Base-by-base conservation (phyloP, 2,329 filamentous ascomycete species). In the Alternaria rosae region DNA sequence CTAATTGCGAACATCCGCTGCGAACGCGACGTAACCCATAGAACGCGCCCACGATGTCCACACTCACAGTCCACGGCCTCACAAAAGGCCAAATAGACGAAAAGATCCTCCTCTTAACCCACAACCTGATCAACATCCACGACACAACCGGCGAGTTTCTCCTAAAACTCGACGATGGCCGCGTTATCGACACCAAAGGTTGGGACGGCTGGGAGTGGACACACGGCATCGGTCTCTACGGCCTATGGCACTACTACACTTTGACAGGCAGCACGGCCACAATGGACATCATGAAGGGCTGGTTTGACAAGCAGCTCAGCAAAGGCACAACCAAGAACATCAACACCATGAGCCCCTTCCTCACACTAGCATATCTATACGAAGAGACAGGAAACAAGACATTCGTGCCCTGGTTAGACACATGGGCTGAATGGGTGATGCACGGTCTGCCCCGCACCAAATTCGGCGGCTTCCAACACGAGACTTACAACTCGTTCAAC, bases 121-220 rank as follows among this genome's bases (percentile, higher is more conserved):
- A 90, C 74, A 91, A 92, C 72, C 84, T 94, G 43, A 85, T 94
- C 76, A 91, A 91, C 78, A 93, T 94, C 80, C 87, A 88, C 72
- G 92, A 94, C 80, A 85, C 84, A 41, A 91, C 89, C 0, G 91
- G 91, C 52, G 85, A 91, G 72, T 94, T 93, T 76, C 83, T 94
- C 23, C 82, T 93, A 61, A 88, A 84, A 20, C 85, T 94, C 35
- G 83, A 85, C 2, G 91, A 94, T 70, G 91, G 91, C 59, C 86
- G 90, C 35, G 83, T 93, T 52, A 93, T 94, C 73, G 91, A 94
- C 78, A 93, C 92, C 59, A 94, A 94, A 79, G 91, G 91, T 59
- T 94, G 91, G 92, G 86, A 91, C 66, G 89, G 89, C 73, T 94
- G 91, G 91, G 91, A 93, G 80, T 92, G 90, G 90, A 93, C 91